A percentile compares a stretch with the other conserved stretches of the same genome.
Evolutionary conservation across 78 protist genomes (phyloP).

Genomic region (Isochrysis galbana): DNA sequence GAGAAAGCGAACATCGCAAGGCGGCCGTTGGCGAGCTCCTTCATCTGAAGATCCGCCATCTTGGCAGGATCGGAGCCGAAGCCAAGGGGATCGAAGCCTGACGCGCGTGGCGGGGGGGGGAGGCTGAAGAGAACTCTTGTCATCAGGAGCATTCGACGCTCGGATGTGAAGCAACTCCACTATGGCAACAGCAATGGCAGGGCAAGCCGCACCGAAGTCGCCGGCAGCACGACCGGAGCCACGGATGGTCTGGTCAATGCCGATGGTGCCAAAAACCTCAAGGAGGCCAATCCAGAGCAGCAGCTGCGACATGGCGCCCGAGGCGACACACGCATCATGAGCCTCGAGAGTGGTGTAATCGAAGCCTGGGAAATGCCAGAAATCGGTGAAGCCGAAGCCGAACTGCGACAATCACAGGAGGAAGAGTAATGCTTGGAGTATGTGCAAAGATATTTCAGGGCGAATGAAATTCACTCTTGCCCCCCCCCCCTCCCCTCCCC

Average conservation of each 20-base stretch:
- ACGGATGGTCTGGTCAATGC: neutral
- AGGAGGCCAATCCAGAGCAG: neutral
- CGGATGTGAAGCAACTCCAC: too few relatives aligned
- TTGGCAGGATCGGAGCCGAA: neutral
- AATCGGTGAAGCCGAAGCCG: conserved; percentile 25
- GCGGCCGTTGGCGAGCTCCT: conserved; percentile 22
- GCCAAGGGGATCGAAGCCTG: conserved; percentile 25
- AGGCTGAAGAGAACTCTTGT: too few relatives aligned
- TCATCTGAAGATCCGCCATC: neutral
- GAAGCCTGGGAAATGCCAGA: neutral
- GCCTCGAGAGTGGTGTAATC: conserved; percentile 11
- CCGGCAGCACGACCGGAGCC: neutral
- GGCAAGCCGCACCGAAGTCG: neutral
- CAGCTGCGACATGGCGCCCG: conserved; percentile 14
- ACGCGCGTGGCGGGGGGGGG: neutral
- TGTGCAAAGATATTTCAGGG: too few relatives aligned
- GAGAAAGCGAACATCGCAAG: conserved; percentile 13
- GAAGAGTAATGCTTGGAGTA: too few relatives aligned
- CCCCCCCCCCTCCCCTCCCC: neutral
- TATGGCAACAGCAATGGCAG: too few relatives aligned
- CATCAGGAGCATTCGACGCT: too few relatives aligned
- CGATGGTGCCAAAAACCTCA: neutral
- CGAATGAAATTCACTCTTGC: neutral
- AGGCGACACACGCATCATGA: neutral
- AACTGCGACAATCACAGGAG: too few relatives aligned